Evolutionary conservation across 352 stramenopile genomes (phyloP).

Genomic region (Globisporangium parvum): DNA sequence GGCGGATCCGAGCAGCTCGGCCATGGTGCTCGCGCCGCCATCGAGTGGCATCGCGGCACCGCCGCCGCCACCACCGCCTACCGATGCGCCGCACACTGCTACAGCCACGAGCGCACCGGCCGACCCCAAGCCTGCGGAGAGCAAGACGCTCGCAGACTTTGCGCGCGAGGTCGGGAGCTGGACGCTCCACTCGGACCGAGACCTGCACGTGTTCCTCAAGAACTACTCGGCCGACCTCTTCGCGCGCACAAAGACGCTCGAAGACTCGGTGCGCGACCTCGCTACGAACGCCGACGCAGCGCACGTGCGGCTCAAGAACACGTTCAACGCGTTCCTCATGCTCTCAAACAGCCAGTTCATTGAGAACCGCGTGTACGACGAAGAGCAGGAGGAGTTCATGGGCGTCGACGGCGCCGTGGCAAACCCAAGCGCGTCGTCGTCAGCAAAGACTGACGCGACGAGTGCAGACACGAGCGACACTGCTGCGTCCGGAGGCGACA

Average conservation of each 20-base stretch:
- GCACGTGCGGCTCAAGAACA: slow-evolving; percentile 75
- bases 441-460: slow-evolving; percentile 1
- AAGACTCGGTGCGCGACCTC: slow-evolving; percentile 67
- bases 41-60: no score
- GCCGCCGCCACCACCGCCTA: background rate
- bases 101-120: no score
- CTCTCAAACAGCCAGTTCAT: slow-evolving; percentile 87
- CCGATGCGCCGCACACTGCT: background rate
- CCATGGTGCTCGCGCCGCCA: background rate
- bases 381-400: slow-evolving; percentile 76
- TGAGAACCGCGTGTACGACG: slow-evolving; percentile 86
- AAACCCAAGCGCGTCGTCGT: slow-evolving; percentile 4
- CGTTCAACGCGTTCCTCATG: slow-evolving; percentile 86
- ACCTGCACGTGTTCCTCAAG: slow-evolving; percentile 65
- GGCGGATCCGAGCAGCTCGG: background rate
- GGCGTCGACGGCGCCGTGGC: slow-evolving; percentile 16
- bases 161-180: slow-evolving; percentile 42
- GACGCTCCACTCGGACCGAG: slow-evolving; percentile 73
- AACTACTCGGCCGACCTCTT: slow-evolving; percentile 64
- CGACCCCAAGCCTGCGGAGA: slow-evolving; percentile 10
- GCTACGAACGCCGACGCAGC: slow-evolving; percentile 57
- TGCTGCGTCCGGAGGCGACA: background rate
- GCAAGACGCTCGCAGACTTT: slow-evolving; percentile 41
- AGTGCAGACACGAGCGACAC: slow-evolving; percentile 1
- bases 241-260: slow-evolving; percentile 59